Evolutionary conservation across 2,329 filamentous ascomycete genomes (phyloP).

Genomic region (Cordyceps fumosorosea): DNA sequence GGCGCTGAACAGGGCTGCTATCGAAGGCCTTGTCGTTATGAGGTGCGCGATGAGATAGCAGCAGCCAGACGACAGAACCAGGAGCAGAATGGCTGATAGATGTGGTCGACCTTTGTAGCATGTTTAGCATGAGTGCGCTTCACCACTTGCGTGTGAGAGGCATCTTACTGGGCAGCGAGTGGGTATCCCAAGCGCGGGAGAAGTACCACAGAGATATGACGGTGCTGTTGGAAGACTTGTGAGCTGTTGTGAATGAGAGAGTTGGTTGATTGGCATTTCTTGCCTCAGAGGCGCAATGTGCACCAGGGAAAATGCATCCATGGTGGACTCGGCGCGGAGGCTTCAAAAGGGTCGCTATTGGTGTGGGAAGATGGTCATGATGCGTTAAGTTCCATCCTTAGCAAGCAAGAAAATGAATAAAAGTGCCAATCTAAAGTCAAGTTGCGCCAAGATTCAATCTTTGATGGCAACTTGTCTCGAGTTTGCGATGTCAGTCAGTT

Average conservation of each 20-base stretch:
- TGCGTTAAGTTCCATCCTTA: neutral
- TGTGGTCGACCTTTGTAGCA: conserved; percentile 37
- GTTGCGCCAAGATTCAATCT: neutral
- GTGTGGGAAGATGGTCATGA: neutral
- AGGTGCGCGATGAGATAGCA: neutral
- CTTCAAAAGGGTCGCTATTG: neutral
- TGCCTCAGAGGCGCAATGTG: conserved; percentile 8
- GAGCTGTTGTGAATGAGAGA: neutral
- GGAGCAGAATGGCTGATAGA: conserved; percentile 27
- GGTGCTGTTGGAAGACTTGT: neutral
- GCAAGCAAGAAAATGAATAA: neutral
- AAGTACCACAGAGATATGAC: conserved; percentile 36
- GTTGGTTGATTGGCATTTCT: neutral
- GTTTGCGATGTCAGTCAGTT: conserved; percentile 1
- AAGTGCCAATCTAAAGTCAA: neutral
- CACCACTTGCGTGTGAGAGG: neutral
- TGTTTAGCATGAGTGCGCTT: neutral
- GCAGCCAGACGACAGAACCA: neutral
- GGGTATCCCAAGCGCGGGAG: conserved; percentile 38
- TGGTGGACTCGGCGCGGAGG: neutral
- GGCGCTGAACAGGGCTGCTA: neutral
- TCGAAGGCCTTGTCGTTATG: neutral
- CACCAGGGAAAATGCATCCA: neutral
- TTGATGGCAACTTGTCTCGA: neutral
- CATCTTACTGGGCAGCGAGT: conserved; percentile 40